Conservation (phyloP, 1,139 yeast genomes). For the Yamadazyma diddensiae region DNA sequence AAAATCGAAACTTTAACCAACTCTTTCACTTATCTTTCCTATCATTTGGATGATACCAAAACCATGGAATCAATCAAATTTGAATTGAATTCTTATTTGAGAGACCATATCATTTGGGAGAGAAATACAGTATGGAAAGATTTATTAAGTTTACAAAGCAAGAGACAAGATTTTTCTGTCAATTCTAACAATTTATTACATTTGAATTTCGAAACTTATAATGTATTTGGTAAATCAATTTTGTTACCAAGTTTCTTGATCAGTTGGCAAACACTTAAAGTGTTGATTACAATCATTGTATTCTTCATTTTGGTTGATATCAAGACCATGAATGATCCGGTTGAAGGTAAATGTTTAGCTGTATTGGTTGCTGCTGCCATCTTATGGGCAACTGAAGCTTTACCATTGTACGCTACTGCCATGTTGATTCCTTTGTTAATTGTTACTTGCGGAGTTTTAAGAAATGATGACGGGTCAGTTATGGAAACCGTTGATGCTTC, state of each 20-base stretch:
- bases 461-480: slow-evolving; percentile 53
- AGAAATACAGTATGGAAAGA: slow-evolving; percentile 97
- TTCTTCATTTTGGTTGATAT: slow-evolving; percentile 49
- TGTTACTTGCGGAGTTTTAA: slow-evolving; percentile 51
- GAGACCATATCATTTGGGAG: slow-evolving; percentile 96
- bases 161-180: slow-evolving; percentile 26
- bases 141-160: slow-evolving; percentile 82
- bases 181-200: slow-evolving; percentile 22
- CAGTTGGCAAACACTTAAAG: slow-evolving; percentile 40
- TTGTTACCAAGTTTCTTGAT: slow-evolving; percentile 28
- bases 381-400: slow-evolving; percentile 81
- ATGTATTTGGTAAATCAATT: slow-evolving; percentile 19
- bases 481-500: slow-evolving; percentile 57
- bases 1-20: slow-evolving; percentile 48
- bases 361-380: slow-evolving; percentile 74
- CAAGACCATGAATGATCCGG: slow-evolving; percentile 65
- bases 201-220: slow-evolving; percentile 10
- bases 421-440: slow-evolving; percentile 61
- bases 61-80: slow-evolving; percentile 52
- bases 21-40: slow-evolving; percentile 44
- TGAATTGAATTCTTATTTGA: slow-evolving; percentile 70
- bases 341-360: slow-evolving; percentile 76
- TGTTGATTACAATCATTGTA: slow-evolving; percentile 40
- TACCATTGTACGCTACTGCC: slow-evolving; percentile 68
- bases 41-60: slow-evolving; percentile 28